phyloP scores from a whole-genome alignment of 202 grass and related monocot genomes.

The Saccharum hybrid region DNA sequence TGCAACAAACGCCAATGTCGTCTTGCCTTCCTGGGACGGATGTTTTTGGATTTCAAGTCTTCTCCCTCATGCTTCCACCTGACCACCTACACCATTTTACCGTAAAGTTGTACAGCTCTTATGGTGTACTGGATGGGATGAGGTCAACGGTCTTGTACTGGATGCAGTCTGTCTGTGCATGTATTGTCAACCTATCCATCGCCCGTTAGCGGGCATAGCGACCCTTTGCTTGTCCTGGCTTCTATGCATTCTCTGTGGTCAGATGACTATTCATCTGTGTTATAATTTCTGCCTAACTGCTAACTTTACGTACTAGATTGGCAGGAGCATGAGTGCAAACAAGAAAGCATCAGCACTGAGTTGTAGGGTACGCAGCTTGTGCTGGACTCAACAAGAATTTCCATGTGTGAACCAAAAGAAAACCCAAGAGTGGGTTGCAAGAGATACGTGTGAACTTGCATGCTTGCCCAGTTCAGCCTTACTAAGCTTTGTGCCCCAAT shows the following conservation, averaged over 20 bases:
- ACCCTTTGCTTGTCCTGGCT: background rate
- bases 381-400: background rate
- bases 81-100: constrained; percentile 5
- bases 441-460: background rate
- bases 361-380: background rate
- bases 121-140: constrained; percentile 18
- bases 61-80: background rate
- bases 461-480: background rate
- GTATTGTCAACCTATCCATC: constrained; percentile 21
- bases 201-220: background rate
- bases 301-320: background rate
- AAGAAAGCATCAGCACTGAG: background rate
- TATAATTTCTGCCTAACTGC: background rate
- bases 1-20: constrained; percentile 13
- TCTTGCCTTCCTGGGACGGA: background rate
- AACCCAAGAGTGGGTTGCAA: background rate
- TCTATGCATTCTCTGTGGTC: background rate
- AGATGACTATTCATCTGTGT: background rate
- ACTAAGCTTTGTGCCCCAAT: too few relatives aligned
- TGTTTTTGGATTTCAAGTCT: constrained; percentile 8
- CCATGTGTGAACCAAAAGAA: background rate
- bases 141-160: background rate
- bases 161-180: background rate
- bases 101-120: constrained; percentile 28
- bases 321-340: background rate